Percentiles rank a stretch among this genome's conserved stretches.
These are phyloP conservation scores for Curvularia lunata DNA, from an alignment of 2,329 filamentous ascomycete species.

Conservation along the genomic window DNA sequence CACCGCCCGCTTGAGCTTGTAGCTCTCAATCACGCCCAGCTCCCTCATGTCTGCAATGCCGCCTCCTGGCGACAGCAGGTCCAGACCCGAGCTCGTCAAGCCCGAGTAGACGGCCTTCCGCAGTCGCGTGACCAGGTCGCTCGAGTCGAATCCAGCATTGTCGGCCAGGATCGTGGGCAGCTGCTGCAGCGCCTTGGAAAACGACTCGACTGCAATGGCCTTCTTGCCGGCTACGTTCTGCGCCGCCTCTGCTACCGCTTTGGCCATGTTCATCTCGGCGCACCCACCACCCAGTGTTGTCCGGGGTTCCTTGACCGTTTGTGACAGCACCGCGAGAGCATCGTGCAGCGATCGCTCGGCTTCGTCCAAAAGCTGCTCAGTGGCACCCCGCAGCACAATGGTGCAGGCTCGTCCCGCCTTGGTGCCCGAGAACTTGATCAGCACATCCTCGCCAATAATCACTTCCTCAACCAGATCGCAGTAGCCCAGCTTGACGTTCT, in stretches of 20 bases:
- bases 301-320: conserved; percentile 92
- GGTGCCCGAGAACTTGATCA: conserved; percentile 97
- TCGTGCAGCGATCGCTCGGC: conserved; percentile 96
- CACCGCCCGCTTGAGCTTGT: conserved; percentile 98
- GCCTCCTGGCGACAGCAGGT: conserved; percentile 86
- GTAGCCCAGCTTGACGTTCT: conserved; percentile 92
- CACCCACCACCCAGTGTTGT: conserved; percentile 95
- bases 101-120: conserved; percentile 95
- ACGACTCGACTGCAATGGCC: conserved; percentile 88
- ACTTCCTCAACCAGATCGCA: conserved; percentile 97
- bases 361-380: conserved; percentile 95
- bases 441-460: conserved; percentile 95
- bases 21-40: conserved; percentile 93
- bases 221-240: conserved; percentile 97
- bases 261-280: conserved; percentile 98
- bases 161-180: conserved; percentile 96
- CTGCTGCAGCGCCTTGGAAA: conserved; percentile 87
- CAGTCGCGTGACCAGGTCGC: conserved; percentile 88
- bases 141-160: conserved; percentile 95
- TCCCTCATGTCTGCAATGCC: conserved; percentile 96
- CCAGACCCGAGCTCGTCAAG: conserved; percentile 88
- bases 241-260: conserved; percentile 91
- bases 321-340: conserved; percentile 91
- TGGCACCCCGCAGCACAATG: conserved; percentile 93
- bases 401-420: conserved; percentile 94